Evolutionary conservation across 148 eudicot species (phyloP).

Genomic region (Rhododendron griersonianum): DNA sequence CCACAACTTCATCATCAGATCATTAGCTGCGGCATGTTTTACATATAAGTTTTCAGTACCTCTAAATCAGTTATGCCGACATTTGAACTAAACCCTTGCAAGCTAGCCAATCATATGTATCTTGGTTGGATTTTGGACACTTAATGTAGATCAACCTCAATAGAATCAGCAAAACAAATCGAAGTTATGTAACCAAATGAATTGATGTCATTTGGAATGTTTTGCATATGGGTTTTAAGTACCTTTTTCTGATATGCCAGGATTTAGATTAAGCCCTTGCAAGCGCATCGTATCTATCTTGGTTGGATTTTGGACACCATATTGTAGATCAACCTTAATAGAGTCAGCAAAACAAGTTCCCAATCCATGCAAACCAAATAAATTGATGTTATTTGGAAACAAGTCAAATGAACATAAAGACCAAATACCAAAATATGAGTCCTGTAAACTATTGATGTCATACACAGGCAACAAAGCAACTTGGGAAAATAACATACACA

Average conservation of each 20-base stretch:
- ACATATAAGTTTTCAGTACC: no score
- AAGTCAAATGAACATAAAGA: neutral
- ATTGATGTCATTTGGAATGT: neutral
- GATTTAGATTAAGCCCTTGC: neutral
- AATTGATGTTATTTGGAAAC: neutral
- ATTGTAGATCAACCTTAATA: neutral
- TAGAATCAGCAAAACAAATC: no score
- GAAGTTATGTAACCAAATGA: neutral
- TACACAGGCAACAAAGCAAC: neutral
- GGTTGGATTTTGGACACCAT: neutral
- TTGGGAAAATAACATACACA: neutral
- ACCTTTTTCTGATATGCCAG: neutral
- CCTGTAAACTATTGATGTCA: neutral
- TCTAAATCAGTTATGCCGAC: no score
- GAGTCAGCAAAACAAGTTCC: neutral
- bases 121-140: no score
- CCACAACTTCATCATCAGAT: neutral
- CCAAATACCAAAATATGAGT: no score
- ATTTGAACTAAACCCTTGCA: no score
- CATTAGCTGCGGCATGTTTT: no score
- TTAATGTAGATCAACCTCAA: no score
- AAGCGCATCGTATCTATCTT: neutral
- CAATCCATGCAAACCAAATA: no score
- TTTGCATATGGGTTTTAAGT: neutral
- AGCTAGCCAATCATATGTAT: no score